Conservation (phyloP, 345 rosid species). For the Salix arbutifolia region DNA sequence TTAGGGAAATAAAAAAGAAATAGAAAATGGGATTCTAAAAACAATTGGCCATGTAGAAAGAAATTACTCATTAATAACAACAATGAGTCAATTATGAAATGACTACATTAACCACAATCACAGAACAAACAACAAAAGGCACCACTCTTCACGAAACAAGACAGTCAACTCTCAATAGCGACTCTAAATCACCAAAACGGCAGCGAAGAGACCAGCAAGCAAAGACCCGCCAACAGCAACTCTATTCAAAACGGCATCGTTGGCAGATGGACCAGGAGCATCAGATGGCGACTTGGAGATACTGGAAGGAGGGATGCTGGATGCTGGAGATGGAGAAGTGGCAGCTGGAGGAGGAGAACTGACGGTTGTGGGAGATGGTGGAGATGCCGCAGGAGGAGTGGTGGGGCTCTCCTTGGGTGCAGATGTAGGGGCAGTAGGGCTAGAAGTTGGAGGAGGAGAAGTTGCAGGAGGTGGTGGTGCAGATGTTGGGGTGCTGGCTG, state of each 20-base stretch:
- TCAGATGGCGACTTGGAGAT: slow-evolving; percentile 14
- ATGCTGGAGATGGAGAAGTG: slow-evolving; percentile 13
- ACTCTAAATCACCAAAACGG: slow-evolving; percentile 22
- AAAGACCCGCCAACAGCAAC: slow-evolving; percentile 1
- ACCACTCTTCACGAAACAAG: not conserved
- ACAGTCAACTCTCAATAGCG: not conserved
- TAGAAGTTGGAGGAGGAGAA: not conserved
- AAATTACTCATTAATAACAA: not conserved
- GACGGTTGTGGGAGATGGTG: not conserved
- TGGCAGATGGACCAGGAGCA: slow-evolving; percentile 16
- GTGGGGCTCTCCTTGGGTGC: not conserved
- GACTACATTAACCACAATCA: not conserved
- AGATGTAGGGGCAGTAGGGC: not conserved
- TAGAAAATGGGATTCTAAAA: too few relatives aligned
- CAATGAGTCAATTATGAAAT: not conserved
- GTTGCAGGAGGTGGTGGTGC: not conserved
- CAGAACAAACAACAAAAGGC: not conserved
- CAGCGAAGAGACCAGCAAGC: slow-evolving; percentile 8
- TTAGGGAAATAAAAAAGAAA: too few relatives aligned
- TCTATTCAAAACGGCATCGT: slow-evolving; percentile 6
- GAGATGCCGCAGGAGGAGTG: not conserved
- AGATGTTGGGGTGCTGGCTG: not conserved
- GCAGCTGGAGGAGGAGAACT: slow-evolving; percentile 16
- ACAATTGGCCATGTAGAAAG: not conserved
- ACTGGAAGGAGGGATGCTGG: not conserved